phyloP scores from a whole-genome alignment of 2,329 filamentous ascomycete species.

The Phaeophleospora eucalypticola region DNA sequence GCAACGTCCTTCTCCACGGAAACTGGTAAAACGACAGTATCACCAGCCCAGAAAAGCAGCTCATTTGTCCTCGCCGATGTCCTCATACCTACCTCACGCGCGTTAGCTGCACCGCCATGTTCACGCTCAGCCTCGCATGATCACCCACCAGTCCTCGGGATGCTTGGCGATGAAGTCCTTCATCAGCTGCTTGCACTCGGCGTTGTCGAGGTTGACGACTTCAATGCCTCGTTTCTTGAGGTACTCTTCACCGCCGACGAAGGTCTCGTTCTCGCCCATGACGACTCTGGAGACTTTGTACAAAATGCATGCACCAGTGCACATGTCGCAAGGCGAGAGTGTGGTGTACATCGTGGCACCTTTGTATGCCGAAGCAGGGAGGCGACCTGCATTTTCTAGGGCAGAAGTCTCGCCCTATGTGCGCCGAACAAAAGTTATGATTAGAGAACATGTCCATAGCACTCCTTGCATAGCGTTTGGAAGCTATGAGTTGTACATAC shows the following conservation, averaged over 20 bases:
- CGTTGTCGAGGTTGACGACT: constrained; percentile 64
- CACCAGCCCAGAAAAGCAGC: constrained; percentile 1
- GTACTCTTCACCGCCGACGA: constrained; percentile 68
- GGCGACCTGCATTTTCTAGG: constrained; percentile 68
- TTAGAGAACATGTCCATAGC: not conserved
- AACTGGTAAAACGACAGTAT: constrained; percentile 29
- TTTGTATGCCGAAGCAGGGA: constrained; percentile 64
- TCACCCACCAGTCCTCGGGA: constrained; percentile 58
- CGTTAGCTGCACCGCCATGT: constrained; percentile 16
- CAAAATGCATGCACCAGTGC: constrained; percentile 70
- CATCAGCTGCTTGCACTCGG: constrained; percentile 66
- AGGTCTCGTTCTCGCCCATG: constrained; percentile 73
- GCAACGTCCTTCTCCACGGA: constrained; percentile 32
- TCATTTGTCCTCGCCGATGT: constrained; percentile 35
- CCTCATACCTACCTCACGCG: constrained; percentile 33
- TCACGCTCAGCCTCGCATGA: constrained; percentile 16
- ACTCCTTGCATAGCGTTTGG: too few species aligned
- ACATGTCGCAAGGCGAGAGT: constrained; percentile 77
- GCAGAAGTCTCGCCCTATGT: constrained; percentile 76
- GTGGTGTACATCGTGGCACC: constrained; percentile 81
- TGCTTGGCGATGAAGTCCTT: constrained; percentile 67
- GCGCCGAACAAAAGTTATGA: not conserved
- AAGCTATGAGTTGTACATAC: constrained; percentile 38
- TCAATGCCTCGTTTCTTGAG: constrained; percentile 65
- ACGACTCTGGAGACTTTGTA: constrained; percentile 72